Conservation (phyloP, 1,139 yeast genomes). For the Saccharomyces hybrid region DNA sequence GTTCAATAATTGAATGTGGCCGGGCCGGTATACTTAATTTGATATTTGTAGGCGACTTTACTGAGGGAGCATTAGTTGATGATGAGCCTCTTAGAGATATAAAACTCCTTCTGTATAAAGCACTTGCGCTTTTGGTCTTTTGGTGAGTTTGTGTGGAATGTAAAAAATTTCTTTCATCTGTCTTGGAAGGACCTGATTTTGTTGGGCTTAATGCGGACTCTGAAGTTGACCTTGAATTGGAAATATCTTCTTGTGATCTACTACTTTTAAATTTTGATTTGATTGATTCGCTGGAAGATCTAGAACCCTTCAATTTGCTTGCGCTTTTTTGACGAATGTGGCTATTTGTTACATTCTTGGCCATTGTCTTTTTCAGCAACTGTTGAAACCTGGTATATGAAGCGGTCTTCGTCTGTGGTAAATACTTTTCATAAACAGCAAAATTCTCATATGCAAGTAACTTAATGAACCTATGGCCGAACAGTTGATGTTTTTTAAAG, state of each 20-base stretch:
- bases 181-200: constrained; percentile 5
- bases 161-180: constrained; percentile 10
- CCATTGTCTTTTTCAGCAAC: constrained; percentile 42
- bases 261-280: constrained; percentile 11
- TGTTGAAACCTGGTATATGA: constrained; percentile 52
- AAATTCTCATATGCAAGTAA: constrained; percentile 60
- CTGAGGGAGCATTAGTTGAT: constrained; percentile 8
- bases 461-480: constrained; percentile 58
- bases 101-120: constrained; percentile 31
- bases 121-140: constrained; percentile 29
- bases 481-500: constrained; percentile 51
- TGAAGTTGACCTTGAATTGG: constrained; percentile 20
- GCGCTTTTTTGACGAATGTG: constrained; percentile 18
- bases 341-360: constrained; percentile 32
- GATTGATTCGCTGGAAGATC: constrained; percentile 26
- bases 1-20: constrained; percentile 51
- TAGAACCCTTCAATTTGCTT: constrained; percentile 4
- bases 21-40: constrained; percentile 36
- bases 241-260: constrained; percentile 11
- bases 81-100: constrained; percentile 29
- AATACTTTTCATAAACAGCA: constrained; percentile 41
- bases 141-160: constrained; percentile 17
- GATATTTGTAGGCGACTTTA: constrained; percentile 14
- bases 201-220: constrained; percentile 16
- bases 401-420: constrained; percentile 41